Base-by-base conservation (phyloP, 1,139 yeast species). In the Diutina mesorugosa region DNA sequence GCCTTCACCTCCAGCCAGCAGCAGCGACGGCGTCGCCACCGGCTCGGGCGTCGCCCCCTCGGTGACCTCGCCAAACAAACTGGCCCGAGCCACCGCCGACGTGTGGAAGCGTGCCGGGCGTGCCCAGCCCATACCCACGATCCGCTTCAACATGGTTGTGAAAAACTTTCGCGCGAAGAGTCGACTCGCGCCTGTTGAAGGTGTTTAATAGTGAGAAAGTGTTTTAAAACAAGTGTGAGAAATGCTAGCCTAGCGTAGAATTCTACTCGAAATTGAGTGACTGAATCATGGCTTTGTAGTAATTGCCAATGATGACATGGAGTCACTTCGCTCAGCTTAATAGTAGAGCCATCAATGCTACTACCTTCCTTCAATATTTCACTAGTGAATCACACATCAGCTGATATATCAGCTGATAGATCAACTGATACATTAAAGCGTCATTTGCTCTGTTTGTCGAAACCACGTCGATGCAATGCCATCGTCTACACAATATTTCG, bases 51-150 rank as follows among this genome's bases (percentile, higher is more conserved):
- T 41, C 18, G 35, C 35, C 18, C 51, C 51, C n/a, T 47, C 38
- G 47, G 54, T 51, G 30, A 51, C 47, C 8, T 51, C 47, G 21
- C 54, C 54, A 51, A 51, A 51, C 35, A 51, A 7, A 8, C 29
- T 16, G 10, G 54, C 41, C 10, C 54, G 41, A 6, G 26, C 28
- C 26, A 32, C 18, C 12, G 53, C 26, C 14, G 53, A 16, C 21
- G 51, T 48, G 38, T 48, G 51, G 41, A 35, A 35, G 41, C 41
- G 41, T 35, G 41, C 41, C n/a, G 41, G 21, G 21, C 41, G 53
- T 14, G 28, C 21, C 26, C 32, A 28, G 21, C 38, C 18, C 29
- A 38, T 38, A 9, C 53, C 53, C 16, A 50, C 28, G 32, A 32
- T 21, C 26, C 32, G 53, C 41, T 38, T 50, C 16, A 32, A 18